Evolutionary conservation across 768 basidiomycete species (phyloP).

Genomic region (Pilatotrama ljubarskyi): DNA sequence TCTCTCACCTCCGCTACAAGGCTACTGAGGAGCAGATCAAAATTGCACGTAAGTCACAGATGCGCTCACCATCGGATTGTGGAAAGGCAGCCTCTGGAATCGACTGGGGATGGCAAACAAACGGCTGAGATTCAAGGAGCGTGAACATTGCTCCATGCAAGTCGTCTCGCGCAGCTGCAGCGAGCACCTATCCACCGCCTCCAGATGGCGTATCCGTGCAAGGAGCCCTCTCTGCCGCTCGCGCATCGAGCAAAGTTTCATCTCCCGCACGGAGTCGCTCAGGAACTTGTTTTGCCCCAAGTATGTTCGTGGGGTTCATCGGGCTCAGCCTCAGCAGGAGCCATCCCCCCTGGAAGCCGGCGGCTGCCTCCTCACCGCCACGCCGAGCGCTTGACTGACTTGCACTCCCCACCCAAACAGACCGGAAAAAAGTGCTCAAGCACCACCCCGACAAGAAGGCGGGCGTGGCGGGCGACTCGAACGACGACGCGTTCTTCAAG

Average conservation of each 20-base stretch:
- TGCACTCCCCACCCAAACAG: conserved; percentile 45
- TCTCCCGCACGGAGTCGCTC: background rate
- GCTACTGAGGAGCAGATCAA: conserved; percentile 93
- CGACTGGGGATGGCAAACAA: background rate
- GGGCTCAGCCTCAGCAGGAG: background rate
- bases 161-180: background rate
- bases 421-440: conserved; percentile 98
- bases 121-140: background rate
- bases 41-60: conserved; percentile 76
- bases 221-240: no score
- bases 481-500: conserved; percentile 99
- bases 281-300: background rate
- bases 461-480: conserved; percentile 72
- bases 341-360: background rate
- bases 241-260: background rate
- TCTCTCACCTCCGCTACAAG: conserved; percentile 84
- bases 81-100: background rate
- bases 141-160: background rate
- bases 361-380: background rate
- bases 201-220: no score
- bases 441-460: conserved; percentile 99
- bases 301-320: background rate
- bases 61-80: background rate
- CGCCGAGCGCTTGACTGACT: background rate
- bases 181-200: no score